A percentile compares a stretch with the other conserved stretches of the same genome.
Conservation (phyloP, 2,329 filamentous ascomycete species). For the Hymenoscyphus infarciens region DNA sequence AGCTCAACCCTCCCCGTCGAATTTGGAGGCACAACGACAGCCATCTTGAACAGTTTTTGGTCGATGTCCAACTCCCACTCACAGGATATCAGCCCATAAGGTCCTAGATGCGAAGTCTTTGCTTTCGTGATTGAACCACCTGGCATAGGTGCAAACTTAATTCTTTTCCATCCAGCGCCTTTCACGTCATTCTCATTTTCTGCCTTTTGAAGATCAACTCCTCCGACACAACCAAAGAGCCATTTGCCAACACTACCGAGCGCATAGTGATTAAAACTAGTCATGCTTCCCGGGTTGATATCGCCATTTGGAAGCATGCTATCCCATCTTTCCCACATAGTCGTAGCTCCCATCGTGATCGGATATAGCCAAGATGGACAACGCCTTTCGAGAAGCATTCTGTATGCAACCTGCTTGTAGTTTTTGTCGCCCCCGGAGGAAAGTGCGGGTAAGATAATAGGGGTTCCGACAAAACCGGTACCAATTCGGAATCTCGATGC, state of each 20-base stretch:
- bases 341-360: conserved; percentile 31
- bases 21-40: conserved; percentile 25
- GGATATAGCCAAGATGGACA: conserved; percentile 35
- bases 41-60: conserved; percentile 18
- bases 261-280: conserved; percentile 31
- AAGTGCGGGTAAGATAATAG: conserved; percentile 23
- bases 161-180: conserved; percentile 32
- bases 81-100: conserved; percentile 32
- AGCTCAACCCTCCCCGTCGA: conserved; percentile 21
- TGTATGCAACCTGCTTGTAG: conserved; percentile 32
- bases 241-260: conserved; percentile 26
- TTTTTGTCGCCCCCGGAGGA: conserved; percentile 14
- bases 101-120: conserved; percentile 29
- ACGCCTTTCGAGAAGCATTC: conserved; percentile 38
- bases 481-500: conserved; percentile 26
- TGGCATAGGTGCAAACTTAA: conserved; percentile 33
- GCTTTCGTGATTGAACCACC: conserved; percentile 34
- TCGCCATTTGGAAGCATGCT: conserved; percentile 28
- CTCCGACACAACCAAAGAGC: conserved; percentile 34
- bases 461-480: conserved; percentile 35
- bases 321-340: conserved; percentile 32
- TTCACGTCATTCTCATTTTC: not conserved
- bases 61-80: conserved; percentile 21
- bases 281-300: conserved; percentile 30
- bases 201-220: conserved; percentile 12